These are phyloP conservation scores for Herpetomonas tarakana DNA, from an alignment of 208 protist genomes.

Conservation along the genomic window DNA sequence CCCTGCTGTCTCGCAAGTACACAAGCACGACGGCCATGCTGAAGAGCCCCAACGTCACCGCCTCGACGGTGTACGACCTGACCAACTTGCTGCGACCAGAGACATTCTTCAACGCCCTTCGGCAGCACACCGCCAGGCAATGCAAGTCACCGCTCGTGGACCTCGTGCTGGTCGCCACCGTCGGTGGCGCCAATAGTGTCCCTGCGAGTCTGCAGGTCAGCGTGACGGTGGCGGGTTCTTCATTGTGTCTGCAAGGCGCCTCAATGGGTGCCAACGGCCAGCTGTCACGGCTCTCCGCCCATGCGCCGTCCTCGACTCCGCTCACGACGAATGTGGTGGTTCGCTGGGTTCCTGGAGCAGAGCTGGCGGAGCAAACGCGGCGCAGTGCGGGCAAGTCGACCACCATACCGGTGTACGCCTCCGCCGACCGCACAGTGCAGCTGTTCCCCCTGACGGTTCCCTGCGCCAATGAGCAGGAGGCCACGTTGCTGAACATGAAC, in stretches of 20 bases:
- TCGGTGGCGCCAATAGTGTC: slow-evolving; percentile 12
- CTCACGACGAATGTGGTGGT: slow-evolving; percentile 47
- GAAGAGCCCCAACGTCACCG: slow-evolving; percentile 32
- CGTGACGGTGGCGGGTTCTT: slow-evolving; percentile 50
- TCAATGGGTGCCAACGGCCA: slow-evolving; percentile 31
- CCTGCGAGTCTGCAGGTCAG: slow-evolving; percentile 20
- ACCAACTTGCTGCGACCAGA: slow-evolving; percentile 87
- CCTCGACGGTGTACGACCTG: slow-evolving; percentile 71
- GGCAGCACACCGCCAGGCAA: slow-evolving; percentile 90
- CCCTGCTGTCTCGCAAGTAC: slow-evolving; percentile 63
- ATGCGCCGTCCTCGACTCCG: slow-evolving; percentile 60
- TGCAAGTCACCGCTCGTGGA: slow-evolving; percentile 71
- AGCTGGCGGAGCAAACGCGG: slow-evolving; percentile 15
- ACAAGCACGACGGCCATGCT: slow-evolving; percentile 32
- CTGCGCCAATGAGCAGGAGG: slow-evolving; percentile 22
- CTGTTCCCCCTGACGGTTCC: slow-evolving; percentile 55
- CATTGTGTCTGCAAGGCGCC: slow-evolving; percentile 78
- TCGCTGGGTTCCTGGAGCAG: slow-evolving; percentile 45
- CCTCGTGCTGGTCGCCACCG: slow-evolving; percentile 55
- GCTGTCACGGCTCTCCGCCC: slow-evolving; percentile 33
- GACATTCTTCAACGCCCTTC: slow-evolving; percentile 95
- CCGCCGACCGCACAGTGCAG: slow-evolving; percentile 36
- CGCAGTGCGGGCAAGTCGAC: slow-evolving; percentile 8
- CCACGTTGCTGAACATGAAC: slow-evolving; percentile 35
- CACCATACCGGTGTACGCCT: slow-evolving; percentile 74